A percentile compares a stretch with the other conserved stretches of the same genome.
Conservation (phyloP, 2,329 filamentous ascomycete species). For the Arachnopeziza araneosa region DNA sequence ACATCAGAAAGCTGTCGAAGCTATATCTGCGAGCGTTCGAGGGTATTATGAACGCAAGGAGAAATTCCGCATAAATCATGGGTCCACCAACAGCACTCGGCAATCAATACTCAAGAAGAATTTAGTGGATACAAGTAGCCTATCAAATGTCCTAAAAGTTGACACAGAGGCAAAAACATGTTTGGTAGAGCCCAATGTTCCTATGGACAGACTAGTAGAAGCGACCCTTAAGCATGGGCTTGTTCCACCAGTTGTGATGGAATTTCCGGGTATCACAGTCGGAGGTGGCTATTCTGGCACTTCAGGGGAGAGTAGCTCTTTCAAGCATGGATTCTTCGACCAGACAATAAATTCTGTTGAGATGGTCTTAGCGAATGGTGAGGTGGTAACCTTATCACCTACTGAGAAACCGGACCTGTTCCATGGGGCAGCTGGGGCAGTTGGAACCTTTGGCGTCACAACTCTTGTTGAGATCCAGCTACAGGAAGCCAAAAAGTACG, state of each 20-base stretch:
- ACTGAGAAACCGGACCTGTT: conserved; percentile 49
- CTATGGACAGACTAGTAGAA: conserved; percentile 59
- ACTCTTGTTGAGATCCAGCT: conserved; percentile 55
- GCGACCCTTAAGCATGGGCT: conserved; percentile 50
- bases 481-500: conserved; percentile 46
- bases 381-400: conserved; percentile 43
- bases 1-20: conserved; percentile 38
- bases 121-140: conserved; percentile 42
- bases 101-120: conserved; percentile 35
- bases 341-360: conserved; percentile 56
- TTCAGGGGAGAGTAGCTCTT: conserved; percentile 61
- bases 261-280: conserved; percentile 64
- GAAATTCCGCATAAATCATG: conserved; percentile 52
- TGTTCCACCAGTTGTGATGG: conserved; percentile 62
- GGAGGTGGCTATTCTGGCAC: conserved; percentile 64
- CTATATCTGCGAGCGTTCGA: conserved; percentile 40
- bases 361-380: conserved; percentile 55
- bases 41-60: conserved; percentile 42
- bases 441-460: conserved; percentile 55
- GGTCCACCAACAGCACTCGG: conserved; percentile 49
- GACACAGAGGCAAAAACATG: conserved; percentile 37
- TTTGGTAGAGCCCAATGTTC: conserved; percentile 62
- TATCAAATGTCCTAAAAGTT: conserved; percentile 42
- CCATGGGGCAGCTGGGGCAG: conserved; percentile 51
- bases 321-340: conserved; percentile 62